A percentile compares a stretch with the other conserved stretches of the same genome.
Conservation (phyloP, 1,284 basidiomycete species). For the Apiotrichum montevideense region DNA sequence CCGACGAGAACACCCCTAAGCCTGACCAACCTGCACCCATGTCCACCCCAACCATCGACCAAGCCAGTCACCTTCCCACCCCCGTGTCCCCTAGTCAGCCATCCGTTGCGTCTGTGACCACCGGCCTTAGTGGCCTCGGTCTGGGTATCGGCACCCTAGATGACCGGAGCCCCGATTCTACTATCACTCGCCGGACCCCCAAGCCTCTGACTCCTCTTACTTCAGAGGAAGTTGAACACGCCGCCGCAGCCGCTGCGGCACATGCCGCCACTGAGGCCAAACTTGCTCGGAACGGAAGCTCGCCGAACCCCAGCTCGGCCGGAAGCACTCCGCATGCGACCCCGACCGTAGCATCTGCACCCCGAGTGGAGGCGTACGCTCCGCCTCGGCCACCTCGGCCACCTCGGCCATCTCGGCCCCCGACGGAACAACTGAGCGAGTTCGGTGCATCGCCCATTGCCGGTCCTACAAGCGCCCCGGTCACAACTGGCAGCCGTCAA, state of each 20-base stretch:
- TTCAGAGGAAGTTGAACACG: background rate
- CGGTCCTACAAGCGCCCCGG: too few species aligned
- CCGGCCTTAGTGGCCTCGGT: too few species aligned
- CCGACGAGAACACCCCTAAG: too few species aligned
- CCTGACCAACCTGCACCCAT: too few species aligned
- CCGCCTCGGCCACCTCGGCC: background rate
- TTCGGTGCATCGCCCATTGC: background rate
- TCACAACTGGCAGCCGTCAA: too few species aligned
- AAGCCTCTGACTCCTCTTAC: background rate
- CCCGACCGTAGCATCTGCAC: background rate
- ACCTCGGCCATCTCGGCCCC: background rate
- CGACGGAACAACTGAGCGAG: background rate
- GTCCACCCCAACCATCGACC: too few species aligned
- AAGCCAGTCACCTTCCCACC: too few species aligned
- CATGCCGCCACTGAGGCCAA: background rate
- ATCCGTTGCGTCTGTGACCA: too few species aligned
- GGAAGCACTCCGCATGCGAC: background rate
- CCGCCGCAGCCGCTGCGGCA: background rate
- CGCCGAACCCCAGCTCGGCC: background rate
- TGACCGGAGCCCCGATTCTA: background rate
- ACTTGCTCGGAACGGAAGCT: background rate
- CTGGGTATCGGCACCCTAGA: too few species aligned
- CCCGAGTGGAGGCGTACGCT: background rate
- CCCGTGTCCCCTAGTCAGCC: too few species aligned
- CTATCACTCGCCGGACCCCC: background rate